Evolutionary conservation across 257 asterid species (phyloP), one percentile per base, ranked within the genome.

Genomic region (Vinca minor): DNA sequence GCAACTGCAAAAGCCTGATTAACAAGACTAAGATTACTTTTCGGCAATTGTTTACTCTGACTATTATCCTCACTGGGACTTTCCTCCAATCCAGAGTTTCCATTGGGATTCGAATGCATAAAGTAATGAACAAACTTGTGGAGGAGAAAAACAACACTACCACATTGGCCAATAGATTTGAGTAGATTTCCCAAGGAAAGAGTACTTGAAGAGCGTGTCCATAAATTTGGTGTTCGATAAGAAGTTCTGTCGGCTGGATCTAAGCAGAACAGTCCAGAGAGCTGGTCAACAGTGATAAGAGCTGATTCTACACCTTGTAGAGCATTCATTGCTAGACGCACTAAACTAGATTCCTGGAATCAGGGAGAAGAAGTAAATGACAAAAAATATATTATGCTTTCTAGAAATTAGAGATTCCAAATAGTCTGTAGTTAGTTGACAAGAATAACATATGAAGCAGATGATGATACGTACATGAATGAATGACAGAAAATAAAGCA

Each of bases 1-100:
- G 96, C 82, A 76, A 89, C 81, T 32, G 97, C 94, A 83, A 93
- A 93, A 66, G 99, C 92, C 76, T 87, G 98, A 79, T 89, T 89
- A 69, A 82, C 79, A 83, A 87, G 85, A 64, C 94, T 78, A 58
- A 60, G 72, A 48, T 77, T 74, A 57, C 18, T 52, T 47, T 54
- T 34, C 10, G 62, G n/a, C 65, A 69, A 25, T 52, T 65, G 76
- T 52, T 71, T 73, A 25, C 64, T 76, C 48, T 72, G 77, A 65
- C 69, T 26, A 5, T 77, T 72, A 68, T 73, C 75, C 49, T 39
- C 58, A 36, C 69, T 65, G 29, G 28, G 65, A 54, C 64, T 66
- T 49, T 73, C 70, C 67, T 73, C 81, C 29, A 62, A 65, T 49
- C 70, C 81, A 63, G 73, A 58, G 52, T 41, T 68, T 50, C 75